phyloP scores from a whole-genome alignment of 371 early-diverging fungal genomes.

The Nematocida sp. region DNA sequence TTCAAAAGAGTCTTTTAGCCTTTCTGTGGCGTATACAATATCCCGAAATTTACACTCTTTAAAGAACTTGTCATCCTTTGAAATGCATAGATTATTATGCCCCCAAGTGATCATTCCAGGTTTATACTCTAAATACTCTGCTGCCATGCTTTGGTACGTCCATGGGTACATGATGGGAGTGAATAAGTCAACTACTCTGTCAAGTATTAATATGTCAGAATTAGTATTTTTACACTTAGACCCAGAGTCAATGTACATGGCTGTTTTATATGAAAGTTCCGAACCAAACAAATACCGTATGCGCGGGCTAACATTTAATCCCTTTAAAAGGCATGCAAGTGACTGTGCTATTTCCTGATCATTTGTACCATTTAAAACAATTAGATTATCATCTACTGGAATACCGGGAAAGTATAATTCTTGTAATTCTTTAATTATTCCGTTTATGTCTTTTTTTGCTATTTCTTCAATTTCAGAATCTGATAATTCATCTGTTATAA shows the following conservation, averaged over 20 bases:
- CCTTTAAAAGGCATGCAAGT: constrained; percentile 57
- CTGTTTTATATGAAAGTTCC: constrained; percentile 26
- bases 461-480: constrained; percentile 61
- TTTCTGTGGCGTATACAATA: constrained; percentile 49
- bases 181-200: constrained; percentile 88
- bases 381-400: constrained; percentile 46
- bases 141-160: constrained; percentile 97
- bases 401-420: constrained; percentile 67
- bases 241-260: constrained; percentile 1
- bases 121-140: constrained; percentile 85
- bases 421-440: constrained; percentile 66
- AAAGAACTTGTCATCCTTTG: constrained; percentile 65
- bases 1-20: constrained; percentile 57
- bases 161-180: constrained; percentile 91
- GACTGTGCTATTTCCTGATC: constrained; percentile 31
- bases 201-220: constrained; percentile 76
- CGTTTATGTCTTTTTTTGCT: constrained; percentile 65
- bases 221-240: constrained; percentile 5
- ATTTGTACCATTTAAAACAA: neutral
- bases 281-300: constrained; percentile 54
- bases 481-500: constrained; percentile 65
- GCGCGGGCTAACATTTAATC: constrained; percentile 59
- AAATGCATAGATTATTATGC: constrained; percentile 42
- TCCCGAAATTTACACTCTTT: constrained; percentile 64
- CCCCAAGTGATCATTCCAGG: constrained; percentile 84